These are phyloP conservation scores for Larix sibirica DNA, from an alignment of 83 land plant genomes.

Conservation along the genomic window DNA sequence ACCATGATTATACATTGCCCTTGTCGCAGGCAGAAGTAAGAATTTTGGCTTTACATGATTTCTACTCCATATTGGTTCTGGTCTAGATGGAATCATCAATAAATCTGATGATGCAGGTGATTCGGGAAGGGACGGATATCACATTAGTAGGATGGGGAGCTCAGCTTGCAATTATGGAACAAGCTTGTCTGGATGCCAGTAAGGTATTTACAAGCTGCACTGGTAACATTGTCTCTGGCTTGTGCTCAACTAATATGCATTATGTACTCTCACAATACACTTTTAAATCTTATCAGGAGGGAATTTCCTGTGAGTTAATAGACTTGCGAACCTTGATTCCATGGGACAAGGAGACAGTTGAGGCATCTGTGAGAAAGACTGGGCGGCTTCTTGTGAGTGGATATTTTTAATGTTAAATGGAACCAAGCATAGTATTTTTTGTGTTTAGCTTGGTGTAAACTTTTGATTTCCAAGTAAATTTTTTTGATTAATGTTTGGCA, in stretches of 20 bases:
- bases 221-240: slow-evolving; percentile 1
- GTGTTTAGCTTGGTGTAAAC: neutral
- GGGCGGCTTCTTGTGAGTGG: slow-evolving; percentile 87
- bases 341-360: slow-evolving; percentile 97
- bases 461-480: slow-evolving; percentile 8
- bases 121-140: slow-evolving; percentile 85
- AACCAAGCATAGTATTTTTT: neutral
- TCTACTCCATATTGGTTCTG: neutral
- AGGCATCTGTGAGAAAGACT: slow-evolving; percentile 93
- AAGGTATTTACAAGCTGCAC: slow-evolving; percentile 43
- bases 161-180: slow-evolving; percentile 84
- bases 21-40: slow-evolving; percentile 93
- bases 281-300: slow-evolving; percentile 61
- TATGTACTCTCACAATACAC: neutral
- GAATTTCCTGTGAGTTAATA: slow-evolving; percentile 97
- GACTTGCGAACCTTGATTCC: slow-evolving; percentile 92
- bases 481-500: neutral
- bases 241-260: neutral
- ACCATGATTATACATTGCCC: slow-evolving; percentile 87
- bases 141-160: slow-evolving; percentile 99
- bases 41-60: neutral
- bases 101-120: slow-evolving; percentile 49
- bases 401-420: neutral
- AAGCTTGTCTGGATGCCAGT: slow-evolving; percentile 86
- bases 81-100: neutral